Evolutionary conservation across 768 basidiomycete species (phyloP), one percentile per base, ranked within the genome.

Genomic region (Clavaria fumosa): DNA sequence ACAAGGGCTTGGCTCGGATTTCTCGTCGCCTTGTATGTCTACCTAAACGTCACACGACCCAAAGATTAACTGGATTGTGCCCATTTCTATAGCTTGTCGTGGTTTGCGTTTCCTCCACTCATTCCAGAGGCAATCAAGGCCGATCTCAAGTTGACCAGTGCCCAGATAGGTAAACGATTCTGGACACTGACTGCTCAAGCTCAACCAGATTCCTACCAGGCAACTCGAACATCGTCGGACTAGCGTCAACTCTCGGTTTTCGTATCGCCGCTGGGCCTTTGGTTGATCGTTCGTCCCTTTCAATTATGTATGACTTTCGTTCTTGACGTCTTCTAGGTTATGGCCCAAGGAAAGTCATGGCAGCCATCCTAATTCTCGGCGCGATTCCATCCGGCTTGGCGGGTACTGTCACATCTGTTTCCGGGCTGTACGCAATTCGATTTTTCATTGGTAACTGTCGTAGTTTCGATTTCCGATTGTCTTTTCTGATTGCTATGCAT

Each of bases 81-180:
- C n/a, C 18, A 21, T 24, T n/a, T n/a, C n/a, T n/a, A n/a, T n/a
- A 36, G 35, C 24, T 44, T 61, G 2, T 53, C 59, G 23, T 59
- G 72, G 74, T 74, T 75, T 40, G 71, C 72, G 1, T 75, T 76
- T 46, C 60, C 72, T n/a, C 72, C 73, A 0, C 63, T 75, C 11
- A 62, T 72, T 23, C 68, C 71, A 0, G 66, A 69, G 6, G 68
- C 62, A 21, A 73, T 76, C 53, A 64, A 62, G 43, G 46, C 49
- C 18, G 72, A 75, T 51, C 59, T 75, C 40, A 52, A 63, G 1
- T 54, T 76, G 17, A 66, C 67, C 3, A 44, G 57, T 6, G 56
- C 50, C 4, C 58, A 74, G 51, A 59, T 75, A 18, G 63, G 35
- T 36, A 23, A 14, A 24, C 18, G 3, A 15, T 12, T 23, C 20